Base-by-base conservation (phyloP, 208 protist genomes). In the Crithidia acanthocephali region DNA sequence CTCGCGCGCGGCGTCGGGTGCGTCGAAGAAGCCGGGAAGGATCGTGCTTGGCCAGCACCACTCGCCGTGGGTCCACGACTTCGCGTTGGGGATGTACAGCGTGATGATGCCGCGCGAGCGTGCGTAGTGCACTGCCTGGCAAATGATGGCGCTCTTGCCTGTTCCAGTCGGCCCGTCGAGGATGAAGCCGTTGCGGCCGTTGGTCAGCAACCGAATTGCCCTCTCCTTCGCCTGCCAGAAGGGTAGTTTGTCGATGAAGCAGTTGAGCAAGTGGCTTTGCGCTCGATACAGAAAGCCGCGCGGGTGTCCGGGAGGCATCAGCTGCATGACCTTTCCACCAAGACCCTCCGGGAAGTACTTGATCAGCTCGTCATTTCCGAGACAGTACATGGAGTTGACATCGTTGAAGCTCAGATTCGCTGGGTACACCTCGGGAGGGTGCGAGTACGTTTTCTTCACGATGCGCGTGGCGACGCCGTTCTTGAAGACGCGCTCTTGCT, bases 11-110 rank as follows among this genome's bases (percentile, higher is more conserved):
- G 91, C 93, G 65, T 97, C 91, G 13, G 93, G 93, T 13, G 85
- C 88, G 76, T 97, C 93, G 79, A 96, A 97, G 64, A 97, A 97
- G 23, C 93, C 93, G 15, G 91, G 93, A 22, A 97, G 68, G 45
- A 96, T 89, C 7, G 89, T 95, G 67, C 89, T 95, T 15, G 93
- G 93, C 90, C 91, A 95, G 72, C 89, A 95, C 87, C 90, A 97
- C 69, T 96, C 91, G 11, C 93, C 93, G 50, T 95, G 91, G 25
- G 91, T 96, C 91, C 93, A 97, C n/a, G 64, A 40, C 59, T 90
- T 88, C 0, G 93, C 91, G 62, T 95, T 85, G 18, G 93, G 86
- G 0, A 97, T 68, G 83, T 96, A 97, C 27, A 97, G 74, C 4
- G 91, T 96, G 15, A 89, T 65, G 28, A 96, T 62, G 27, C 77